Conservation (phyloP, 2,329 filamentous ascomycete species). For the Penicillium brasilianum region DNA sequence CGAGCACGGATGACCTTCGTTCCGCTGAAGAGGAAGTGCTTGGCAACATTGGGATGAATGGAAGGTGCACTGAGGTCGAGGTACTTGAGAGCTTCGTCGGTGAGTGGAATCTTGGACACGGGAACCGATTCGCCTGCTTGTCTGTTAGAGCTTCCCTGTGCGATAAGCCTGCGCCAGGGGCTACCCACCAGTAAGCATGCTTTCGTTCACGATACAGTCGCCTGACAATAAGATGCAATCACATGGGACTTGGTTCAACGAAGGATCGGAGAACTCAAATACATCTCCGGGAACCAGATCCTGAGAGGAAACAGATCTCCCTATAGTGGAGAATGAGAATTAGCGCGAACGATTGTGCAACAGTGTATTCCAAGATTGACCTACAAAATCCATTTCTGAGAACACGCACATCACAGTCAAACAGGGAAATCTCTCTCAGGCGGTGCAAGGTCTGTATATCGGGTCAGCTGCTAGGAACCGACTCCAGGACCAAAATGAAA, state of each 20-base stretch:
- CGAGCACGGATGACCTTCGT: conserved; percentile 93
- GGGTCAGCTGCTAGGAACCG: conserved; percentile 18
- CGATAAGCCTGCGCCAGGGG: not conserved
- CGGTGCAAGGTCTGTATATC: conserved; percentile 76
- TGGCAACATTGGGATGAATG: conserved; percentile 79
- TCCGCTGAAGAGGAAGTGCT: conserved; percentile 90
- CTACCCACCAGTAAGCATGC: conserved; percentile 80
- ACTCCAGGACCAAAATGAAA: not conserved
- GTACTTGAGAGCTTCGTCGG: conserved; percentile 74
- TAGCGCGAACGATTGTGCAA: not conserved
- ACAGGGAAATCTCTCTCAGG: conserved; percentile 86
- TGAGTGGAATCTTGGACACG: conserved; percentile 87
- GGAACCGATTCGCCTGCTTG: conserved; percentile 84
- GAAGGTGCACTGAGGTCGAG: conserved; percentile 82
- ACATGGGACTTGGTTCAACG: conserved; percentile 83
- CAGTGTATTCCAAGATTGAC: conserved; percentile 33
- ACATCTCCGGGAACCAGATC: conserved; percentile 95
- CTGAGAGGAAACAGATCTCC: conserved; percentile 81
- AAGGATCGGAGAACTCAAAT: conserved; percentile 95
- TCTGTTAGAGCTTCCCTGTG: conserved; percentile 24
- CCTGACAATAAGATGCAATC: conserved; percentile 90
- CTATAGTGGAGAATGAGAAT: conserved; percentile 45
- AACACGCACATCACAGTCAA: conserved; percentile 94
- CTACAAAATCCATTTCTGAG: conserved; percentile 91
- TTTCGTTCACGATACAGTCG: conserved; percentile 98